Percentiles rank a stretch among this genome's conserved stretches.
These are phyloP conservation scores for Hemileia vastatrix DNA, from an alignment of 1,284 basidiomycete species.

Conservation along the genomic window DNA sequence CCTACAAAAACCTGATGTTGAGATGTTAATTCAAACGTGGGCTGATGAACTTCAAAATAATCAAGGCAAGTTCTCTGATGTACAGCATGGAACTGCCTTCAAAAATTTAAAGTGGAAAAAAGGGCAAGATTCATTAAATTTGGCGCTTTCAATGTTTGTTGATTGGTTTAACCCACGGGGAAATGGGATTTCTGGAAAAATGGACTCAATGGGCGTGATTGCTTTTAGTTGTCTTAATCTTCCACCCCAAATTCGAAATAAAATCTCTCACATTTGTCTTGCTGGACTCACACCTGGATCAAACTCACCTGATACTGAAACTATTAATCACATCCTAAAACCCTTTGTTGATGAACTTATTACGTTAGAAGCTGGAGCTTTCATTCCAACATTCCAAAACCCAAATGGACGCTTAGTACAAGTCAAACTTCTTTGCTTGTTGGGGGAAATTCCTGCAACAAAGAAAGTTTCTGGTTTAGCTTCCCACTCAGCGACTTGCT, in stretches of 20 bases:
- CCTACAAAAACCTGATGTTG: not conserved
- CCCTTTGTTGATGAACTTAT: constrained; percentile 16
- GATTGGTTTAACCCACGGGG: constrained; percentile 23
- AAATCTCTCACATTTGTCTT: constrained; percentile 15
- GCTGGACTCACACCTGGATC: constrained; percentile 23
- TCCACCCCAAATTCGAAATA: constrained; percentile 18
- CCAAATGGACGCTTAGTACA: constrained; percentile 3
- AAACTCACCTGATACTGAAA: constrained; percentile 12
- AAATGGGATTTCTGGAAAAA: constrained; percentile 21
- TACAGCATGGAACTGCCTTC: not conserved
- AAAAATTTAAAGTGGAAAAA: not conserved
- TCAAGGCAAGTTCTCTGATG: constrained; percentile 1
- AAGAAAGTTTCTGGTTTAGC: constrained; percentile 2
- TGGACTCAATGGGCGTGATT: constrained; percentile 15
- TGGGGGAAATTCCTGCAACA: not conserved
- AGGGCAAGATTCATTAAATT: not conserved
- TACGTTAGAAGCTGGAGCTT: constrained; percentile 5
- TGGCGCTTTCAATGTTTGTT: constrained; percentile 4
- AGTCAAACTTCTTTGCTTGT: not conserved
- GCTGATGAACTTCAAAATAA: not conserved
- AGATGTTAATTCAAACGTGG: constrained; percentile 5
- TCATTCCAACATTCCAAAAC: constrained; percentile 6
- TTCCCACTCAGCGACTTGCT: not conserved
- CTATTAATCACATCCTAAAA: constrained; percentile 21
- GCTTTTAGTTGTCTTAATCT: constrained; percentile 17